Conservation (phyloP, 2,329 filamentous ascomycete genomes). For the Capronia americana region DNA sequence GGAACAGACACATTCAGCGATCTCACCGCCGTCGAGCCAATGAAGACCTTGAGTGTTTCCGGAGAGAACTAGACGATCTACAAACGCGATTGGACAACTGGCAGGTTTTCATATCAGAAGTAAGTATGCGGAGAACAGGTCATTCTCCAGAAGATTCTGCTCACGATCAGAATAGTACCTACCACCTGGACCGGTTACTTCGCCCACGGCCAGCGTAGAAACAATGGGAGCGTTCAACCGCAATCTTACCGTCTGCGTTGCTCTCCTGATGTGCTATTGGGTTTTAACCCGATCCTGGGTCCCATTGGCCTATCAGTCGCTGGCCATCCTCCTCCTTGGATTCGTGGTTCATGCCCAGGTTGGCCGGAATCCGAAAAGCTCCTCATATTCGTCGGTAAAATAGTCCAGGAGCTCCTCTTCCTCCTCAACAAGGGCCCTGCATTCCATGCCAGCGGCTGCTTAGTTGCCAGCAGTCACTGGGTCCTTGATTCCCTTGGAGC, state of each 20-base stretch:
- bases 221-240: conserved; percentile 6
- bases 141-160: neutral
- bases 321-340: conserved; percentile 12
- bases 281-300: conserved; percentile 4
- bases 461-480: no score
- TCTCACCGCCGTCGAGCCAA: neutral
- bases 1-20: conserved; percentile 10
- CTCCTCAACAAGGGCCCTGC: no score
- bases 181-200: conserved; percentile 12
- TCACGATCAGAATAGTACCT: conserved; percentile 3
- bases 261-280: conserved; percentile 10
- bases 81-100: conserved; percentile 7
- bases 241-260: conserved; percentile 8
- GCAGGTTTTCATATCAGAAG: neutral
- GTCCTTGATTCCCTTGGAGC: no score
- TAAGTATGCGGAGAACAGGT: neutral
- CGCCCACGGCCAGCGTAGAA: conserved; percentile 2
- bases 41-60: conserved; percentile 5
- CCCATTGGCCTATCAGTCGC: conserved; percentile 1
- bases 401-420: neutral
- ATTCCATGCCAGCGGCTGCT: no score
- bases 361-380: conserved; percentile 9
- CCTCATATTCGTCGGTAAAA: neutral
- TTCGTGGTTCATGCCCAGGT: conserved; percentile 14
- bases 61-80: conserved; percentile 5